Conservation (phyloP, 1,284 basidiomycete species). For the Puccinia coronata region DNA sequence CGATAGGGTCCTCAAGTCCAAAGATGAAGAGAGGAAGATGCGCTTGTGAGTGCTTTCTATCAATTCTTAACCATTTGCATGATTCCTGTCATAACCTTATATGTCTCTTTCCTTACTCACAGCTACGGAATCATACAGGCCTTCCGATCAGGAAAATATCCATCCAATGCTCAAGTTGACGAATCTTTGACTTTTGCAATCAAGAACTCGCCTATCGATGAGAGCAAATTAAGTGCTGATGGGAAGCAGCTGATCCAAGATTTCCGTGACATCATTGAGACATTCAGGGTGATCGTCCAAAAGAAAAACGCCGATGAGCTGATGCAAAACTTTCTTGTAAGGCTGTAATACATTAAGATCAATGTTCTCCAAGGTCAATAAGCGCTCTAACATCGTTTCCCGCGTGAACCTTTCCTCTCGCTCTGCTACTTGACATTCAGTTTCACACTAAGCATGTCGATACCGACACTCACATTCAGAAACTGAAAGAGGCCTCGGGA, state of each 20-base stretch:
- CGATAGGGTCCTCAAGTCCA: slow-evolving; percentile 45
- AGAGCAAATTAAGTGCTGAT: slow-evolving; percentile 70
- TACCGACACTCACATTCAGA: slow-evolving; percentile 41
- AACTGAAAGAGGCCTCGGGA: slow-evolving; percentile 44
- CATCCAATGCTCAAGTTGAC: slow-evolving; percentile 78
- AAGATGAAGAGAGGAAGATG: slow-evolving; percentile 50
- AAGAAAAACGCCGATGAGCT: slow-evolving; percentile 87
- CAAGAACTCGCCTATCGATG: slow-evolving; percentile 69
- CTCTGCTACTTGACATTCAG: not conserved
- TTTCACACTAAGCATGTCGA: slow-evolving; percentile 47
- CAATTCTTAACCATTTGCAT: not conserved
- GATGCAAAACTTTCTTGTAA: slow-evolving; percentile 67
- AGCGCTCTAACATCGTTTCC: not conserved
- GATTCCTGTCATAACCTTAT: too few relatives aligned
- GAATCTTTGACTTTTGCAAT: slow-evolving; percentile 70
- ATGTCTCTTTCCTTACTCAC: too few relatives aligned
- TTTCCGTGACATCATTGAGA: slow-evolving; percentile 69
- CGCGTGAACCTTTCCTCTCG: not conserved
- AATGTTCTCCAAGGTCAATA: slow-evolving; percentile 52
- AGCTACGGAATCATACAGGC: slow-evolving; percentile 74
- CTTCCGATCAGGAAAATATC: slow-evolving; percentile 74
- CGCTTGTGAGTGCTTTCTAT: slow-evolving; percentile 35
- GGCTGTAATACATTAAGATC: slow-evolving; percentile 52
- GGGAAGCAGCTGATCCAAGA: slow-evolving; percentile 76
- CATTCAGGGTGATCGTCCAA: slow-evolving; percentile 68